Percentiles rank a stretch among this genome's conserved stretches.
These are phyloP conservation scores for Ganoderma meredithae DNA, from an alignment of 1,284 basidiomycete species.

Conservation along the genomic window DNA sequence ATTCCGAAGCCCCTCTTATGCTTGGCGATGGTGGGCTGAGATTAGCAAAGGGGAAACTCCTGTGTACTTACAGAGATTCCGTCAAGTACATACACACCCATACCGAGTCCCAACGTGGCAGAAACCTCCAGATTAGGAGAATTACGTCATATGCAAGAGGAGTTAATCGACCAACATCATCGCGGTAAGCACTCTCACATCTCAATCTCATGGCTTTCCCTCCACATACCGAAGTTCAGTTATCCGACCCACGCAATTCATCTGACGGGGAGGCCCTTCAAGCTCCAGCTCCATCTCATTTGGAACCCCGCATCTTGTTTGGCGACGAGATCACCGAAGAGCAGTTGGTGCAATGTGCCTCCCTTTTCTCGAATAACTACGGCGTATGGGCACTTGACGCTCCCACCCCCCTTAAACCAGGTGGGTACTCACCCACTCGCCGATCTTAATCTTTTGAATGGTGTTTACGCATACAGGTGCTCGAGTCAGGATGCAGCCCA, in stretches of 20 bases:
- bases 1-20: not conserved
- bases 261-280: not conserved
- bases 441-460: not conserved
- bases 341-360: conserved; percentile 27
- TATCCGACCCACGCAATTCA: not conserved
- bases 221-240: not conserved
- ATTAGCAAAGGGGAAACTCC: not conserved
- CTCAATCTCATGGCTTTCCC: not conserved
- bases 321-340: conserved; percentile 21
- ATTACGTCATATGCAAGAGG: not conserved
- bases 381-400: conserved; percentile 26
- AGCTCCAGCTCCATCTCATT: not conserved
- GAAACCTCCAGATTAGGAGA: not conserved
- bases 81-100: not conserved
- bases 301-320: not conserved
- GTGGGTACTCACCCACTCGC: conserved; percentile 9
- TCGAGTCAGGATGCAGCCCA: conserved; percentile 24
- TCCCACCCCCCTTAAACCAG: conserved; percentile 18
- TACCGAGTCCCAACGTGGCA: not conserved
- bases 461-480: conserved; percentile 13
- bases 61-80: too few species aligned
- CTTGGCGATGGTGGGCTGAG: not conserved
- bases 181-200: not conserved
- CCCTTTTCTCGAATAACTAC: conserved; percentile 30
- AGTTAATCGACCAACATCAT: not conserved